A percentile compares a stretch with the other conserved stretches of the same genome.
phyloP scores from a whole-genome alignment of 371 early-diverging fungal species.

The Zopfochytrium polystomum region DNA sequence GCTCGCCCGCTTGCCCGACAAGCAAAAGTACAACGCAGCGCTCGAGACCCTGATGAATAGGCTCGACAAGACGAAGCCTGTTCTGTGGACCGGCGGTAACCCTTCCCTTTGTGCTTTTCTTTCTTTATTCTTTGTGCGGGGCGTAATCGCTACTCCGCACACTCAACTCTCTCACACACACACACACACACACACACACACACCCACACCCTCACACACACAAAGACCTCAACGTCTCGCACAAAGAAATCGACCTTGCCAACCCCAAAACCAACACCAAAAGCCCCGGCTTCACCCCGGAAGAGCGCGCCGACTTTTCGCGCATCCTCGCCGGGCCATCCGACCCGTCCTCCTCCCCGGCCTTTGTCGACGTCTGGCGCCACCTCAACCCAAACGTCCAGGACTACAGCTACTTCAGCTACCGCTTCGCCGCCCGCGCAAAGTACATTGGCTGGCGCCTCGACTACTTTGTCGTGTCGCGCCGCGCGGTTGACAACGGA shows the following conservation, averaged over 20 bases:
- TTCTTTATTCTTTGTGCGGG: too few relatives aligned
- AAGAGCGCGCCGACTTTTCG: constrained; percentile 76
- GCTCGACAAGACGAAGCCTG: constrained; percentile 69
- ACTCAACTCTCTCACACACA: not conserved
- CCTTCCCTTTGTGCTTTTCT: too few relatives aligned
- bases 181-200: too few relatives aligned
- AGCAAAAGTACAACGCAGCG: constrained; percentile 60
- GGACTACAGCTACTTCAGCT: constrained; percentile 80
- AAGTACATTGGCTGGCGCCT: constrained; percentile 82
- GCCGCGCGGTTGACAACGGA: too few relatives aligned
- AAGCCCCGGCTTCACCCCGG: constrained; percentile 80
- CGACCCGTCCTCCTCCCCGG: too few relatives aligned
- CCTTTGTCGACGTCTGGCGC: constrained; percentile 78
- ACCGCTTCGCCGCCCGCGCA: constrained; percentile 66
- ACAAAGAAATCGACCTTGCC: constrained; percentile 75
- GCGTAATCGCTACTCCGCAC: too few relatives aligned
- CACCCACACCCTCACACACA: too few relatives aligned
- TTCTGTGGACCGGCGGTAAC: constrained; percentile 77
- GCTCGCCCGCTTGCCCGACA: constrained; percentile 56
- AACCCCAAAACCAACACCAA: constrained; percentile 74
- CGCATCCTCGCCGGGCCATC: constrained; percentile 54
- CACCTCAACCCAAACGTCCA: constrained; percentile 63
- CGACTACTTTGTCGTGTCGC: constrained; percentile 12
- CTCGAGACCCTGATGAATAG: constrained; percentile 67
- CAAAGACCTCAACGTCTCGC: constrained; percentile 83